Evolutionary conservation across 2,329 filamentous ascomycete genomes (phyloP).

Genomic region (Colletotrichum kahawae): DNA sequence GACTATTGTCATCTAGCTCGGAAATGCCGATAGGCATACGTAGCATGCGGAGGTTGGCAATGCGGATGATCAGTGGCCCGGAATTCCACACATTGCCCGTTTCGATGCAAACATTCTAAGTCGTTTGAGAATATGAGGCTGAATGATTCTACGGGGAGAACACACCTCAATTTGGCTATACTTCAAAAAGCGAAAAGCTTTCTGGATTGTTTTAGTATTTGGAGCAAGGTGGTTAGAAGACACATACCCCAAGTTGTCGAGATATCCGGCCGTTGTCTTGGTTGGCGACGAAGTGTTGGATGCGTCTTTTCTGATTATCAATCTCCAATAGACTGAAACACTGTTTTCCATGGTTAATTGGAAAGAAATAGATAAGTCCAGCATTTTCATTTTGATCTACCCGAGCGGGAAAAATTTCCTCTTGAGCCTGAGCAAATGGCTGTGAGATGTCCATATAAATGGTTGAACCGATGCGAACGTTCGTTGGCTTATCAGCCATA

Average conservation of each 20-base stretch:
- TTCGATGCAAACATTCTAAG: neutral
- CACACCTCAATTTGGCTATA: neutral
- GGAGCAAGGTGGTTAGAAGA: neutral
- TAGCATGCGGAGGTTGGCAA: neutral
- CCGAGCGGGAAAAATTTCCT: neutral
- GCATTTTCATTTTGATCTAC: neutral
- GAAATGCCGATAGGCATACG: neutral
- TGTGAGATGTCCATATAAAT: neutral
- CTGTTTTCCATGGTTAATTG: neutral
- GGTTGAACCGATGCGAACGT: neutral
- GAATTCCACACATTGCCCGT: neutral
- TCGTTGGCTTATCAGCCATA: neutral
- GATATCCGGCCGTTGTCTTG: neutral
- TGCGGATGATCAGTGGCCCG: neutral
- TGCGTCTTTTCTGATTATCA: neutral
- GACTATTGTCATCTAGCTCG: neutral
- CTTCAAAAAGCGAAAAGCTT: neutral
- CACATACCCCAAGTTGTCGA: neutral
- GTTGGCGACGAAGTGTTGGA: neutral
- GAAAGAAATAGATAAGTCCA: neutral
- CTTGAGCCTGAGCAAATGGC: neutral
- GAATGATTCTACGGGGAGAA: neutral
- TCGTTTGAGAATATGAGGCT: neutral
- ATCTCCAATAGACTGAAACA: neutral
- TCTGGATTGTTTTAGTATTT: neutral